A percentile compares a stretch with the other conserved stretches of the same genome.
Evolutionary conservation across 2,329 filamentous ascomycete species (phyloP).

Genomic region (Aspergillus terreus): DNA sequence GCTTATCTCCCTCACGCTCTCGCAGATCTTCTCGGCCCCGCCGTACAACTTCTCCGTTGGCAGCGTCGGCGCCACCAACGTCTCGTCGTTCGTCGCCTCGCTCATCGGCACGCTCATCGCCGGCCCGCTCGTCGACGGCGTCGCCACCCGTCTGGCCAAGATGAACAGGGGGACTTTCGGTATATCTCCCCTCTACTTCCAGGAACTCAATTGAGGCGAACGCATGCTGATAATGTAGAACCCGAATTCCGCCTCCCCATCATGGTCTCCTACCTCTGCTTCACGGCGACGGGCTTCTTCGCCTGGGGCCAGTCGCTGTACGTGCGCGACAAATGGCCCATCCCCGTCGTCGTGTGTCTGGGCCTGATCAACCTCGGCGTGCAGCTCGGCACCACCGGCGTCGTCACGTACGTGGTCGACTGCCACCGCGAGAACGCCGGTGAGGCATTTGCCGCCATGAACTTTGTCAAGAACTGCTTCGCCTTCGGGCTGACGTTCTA

Average conservation of each 20-base stretch:
- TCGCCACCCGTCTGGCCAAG: conserved; percentile 31
- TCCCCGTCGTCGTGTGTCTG: conserved; percentile 36
- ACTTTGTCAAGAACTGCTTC: conserved; percentile 37
- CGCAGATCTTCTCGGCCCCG: conserved; percentile 35
- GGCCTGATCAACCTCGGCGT: conserved; percentile 35
- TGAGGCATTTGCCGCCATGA: conserved; percentile 39
- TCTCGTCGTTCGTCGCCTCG: conserved; percentile 32
- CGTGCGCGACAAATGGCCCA: conserved; percentile 26
- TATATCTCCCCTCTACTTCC: conserved; percentile 3
- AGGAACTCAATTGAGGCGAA: not conserved
- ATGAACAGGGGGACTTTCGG: conserved; percentile 35
- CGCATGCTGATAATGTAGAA: conserved; percentile 16
- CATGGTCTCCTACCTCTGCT: conserved; percentile 32
- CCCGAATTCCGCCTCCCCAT: conserved; percentile 40
- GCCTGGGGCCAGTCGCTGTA: conserved; percentile 30
- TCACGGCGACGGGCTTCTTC: conserved; percentile 38
- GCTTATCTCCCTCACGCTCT: conserved; percentile 28
- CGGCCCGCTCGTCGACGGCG: conserved; percentile 33
- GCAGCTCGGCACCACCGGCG: conserved; percentile 36
- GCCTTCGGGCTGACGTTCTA: conserved; percentile 34
- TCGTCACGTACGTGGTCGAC: conserved; percentile 38
- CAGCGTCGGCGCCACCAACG: conserved; percentile 31
- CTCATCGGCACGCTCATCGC: conserved; percentile 31
- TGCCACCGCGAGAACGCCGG: conserved; percentile 37
- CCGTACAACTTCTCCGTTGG: conserved; percentile 37